Evolutionary conservation across 139 green algal genomes (phyloP), one percentile per base, ranked within the genome.

Genomic region (Ettlia oleoabundans): DNA sequence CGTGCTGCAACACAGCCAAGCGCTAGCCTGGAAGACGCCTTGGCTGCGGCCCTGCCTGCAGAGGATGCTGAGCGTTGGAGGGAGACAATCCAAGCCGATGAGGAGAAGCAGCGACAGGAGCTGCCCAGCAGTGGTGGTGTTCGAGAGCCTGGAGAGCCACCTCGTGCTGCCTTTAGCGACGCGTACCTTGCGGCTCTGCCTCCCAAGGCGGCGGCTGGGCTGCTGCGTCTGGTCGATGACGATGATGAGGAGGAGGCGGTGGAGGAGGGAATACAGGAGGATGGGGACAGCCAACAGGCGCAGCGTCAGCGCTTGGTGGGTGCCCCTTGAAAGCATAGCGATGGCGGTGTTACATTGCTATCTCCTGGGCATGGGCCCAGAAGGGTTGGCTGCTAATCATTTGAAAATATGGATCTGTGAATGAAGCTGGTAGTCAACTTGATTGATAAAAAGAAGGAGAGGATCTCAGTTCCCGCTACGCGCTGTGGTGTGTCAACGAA

Each of bases 151-250:
- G 47, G 9, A 8, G 32, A n/a, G 74, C 26, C 26, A 28, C 13
- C 15, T 7, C 70, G 30, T 30, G n/a, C 4, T 1, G 61, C 38
- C 41, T 76, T 78, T 35, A 83, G 78, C 51, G 78, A 77, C 26
- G 65, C 78, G 0, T 83, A 83, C 51, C 75, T 81, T 38, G 55
- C 58, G 35, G 73, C 73, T 18, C 73, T 80, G 73, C 73, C 73
- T 33, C 73, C 73, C 4, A 61, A 66, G 6, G 42, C 43, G 7
- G 64, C 77, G 7, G 35, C 32, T 0, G 43, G 77, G 21, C 35
- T 82, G 77, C 43, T 82, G 63, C 41, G 51, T 7, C 28, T 52
- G 10, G 61, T n/a, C 1, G 63, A 65, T n/a, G 77, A 55, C 38
- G 58, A 68, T 4, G 73, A 47, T 0, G 75, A 63, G 1, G 40